These are phyloP conservation scores for Erucastrum elatum DNA, from an alignment of 345 rosid species.

Conservation along the genomic window DNA sequence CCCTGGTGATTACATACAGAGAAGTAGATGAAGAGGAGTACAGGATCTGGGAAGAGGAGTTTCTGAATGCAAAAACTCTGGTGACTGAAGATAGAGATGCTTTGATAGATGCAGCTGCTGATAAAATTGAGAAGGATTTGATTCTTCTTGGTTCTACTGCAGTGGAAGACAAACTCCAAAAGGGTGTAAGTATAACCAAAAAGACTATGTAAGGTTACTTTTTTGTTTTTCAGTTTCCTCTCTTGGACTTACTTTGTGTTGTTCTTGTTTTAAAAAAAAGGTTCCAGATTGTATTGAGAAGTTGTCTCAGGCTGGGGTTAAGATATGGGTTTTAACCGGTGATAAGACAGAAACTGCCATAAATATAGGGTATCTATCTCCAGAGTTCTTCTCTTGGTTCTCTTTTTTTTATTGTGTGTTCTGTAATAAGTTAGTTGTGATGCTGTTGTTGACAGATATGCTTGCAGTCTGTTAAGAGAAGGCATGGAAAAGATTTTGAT, in stretches of 20 bases:
- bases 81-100: constrained; percentile 57
- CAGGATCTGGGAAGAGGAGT: constrained; percentile 56
- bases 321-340: constrained; percentile 89
- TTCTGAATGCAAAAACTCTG: constrained; percentile 57
- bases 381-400: neutral
- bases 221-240: neutral
- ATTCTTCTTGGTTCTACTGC: constrained; percentile 94
- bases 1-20: constrained; percentile 73
- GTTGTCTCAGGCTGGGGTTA: constrained; percentile 75
- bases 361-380: constrained; percentile 69
- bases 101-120: constrained; percentile 56
- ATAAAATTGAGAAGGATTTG: constrained; percentile 64
- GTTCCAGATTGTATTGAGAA: constrained; percentile 76
- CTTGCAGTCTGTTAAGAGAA: constrained; percentile 74
- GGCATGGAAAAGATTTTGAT: constrained; percentile 65
- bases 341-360: constrained; percentile 92
- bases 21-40: constrained; percentile 67
- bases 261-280: constrained; percentile 36
- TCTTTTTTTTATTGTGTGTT: neutral
- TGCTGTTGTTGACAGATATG: constrained; percentile 54
- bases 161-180: constrained; percentile 90
- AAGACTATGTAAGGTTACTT: neutral
- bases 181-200: constrained; percentile 56
- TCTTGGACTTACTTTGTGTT: neutral
- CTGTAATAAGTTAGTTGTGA: constrained; percentile 15